phyloP scores from a whole-genome alignment of 148 eudicot species.

The Vaccinium vitisidaea region DNA sequence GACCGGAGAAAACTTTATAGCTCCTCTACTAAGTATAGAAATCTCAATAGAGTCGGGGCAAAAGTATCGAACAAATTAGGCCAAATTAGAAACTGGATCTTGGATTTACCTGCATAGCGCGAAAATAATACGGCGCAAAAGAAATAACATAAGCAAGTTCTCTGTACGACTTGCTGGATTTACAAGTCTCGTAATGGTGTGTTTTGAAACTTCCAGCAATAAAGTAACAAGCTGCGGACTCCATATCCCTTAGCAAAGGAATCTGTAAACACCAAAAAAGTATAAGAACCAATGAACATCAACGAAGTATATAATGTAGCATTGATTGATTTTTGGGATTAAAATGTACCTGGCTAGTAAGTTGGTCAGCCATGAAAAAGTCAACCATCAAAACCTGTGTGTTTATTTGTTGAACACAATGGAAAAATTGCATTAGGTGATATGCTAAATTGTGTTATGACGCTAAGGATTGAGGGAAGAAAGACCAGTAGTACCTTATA shows the following conservation, averaged over 20 bases:
- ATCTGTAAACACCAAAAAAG: constrained; percentile 39
- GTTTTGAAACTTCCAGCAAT: constrained; percentile 69
- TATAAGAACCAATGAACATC: not conserved
- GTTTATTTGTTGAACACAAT: not conserved
- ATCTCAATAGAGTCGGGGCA: too few relatives aligned
- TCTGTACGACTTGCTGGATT: constrained; percentile 63
- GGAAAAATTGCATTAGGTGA: not conserved
- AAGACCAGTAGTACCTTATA: constrained; percentile 50
- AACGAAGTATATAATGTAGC: not conserved
- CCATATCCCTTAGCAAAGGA: constrained; percentile 72
- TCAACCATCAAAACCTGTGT: constrained; percentile 87
- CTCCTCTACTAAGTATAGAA: too few relatives aligned
- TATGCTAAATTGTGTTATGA: not conserved
- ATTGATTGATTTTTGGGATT: not conserved
- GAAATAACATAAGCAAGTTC: constrained; percentile 88
- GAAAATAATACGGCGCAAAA: constrained; percentile 94
- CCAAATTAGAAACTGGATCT: not conserved
- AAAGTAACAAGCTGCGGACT: constrained; percentile 80
- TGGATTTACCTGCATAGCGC: constrained; percentile 88
- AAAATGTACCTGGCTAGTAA: constrained; percentile 80
- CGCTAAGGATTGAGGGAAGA: not conserved
- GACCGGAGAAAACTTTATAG: too few relatives aligned
- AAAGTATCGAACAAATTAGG: not conserved
- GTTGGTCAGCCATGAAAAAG: constrained; percentile 99
- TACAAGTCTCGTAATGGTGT: constrained; percentile 53